phyloP scores from a whole-genome alignment of 768 basidiomycete genomes.

The Psilocybe sp. region DNA sequence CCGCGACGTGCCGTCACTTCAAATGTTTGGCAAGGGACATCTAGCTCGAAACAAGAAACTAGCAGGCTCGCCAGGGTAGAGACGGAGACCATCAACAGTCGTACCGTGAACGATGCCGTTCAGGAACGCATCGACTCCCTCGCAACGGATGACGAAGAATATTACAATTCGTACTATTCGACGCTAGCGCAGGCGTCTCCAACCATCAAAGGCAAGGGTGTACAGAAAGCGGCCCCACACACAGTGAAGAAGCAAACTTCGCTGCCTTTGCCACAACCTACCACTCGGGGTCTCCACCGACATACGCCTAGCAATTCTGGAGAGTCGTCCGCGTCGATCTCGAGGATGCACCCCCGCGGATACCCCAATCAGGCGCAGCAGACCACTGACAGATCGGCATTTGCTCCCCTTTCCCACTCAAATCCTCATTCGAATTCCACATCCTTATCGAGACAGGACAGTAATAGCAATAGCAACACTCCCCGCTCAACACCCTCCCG shows the following conservation, averaged over 20 bases:
- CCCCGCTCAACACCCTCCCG: conserved; percentile 11
- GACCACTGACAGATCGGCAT: background rate
- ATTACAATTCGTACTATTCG: conserved; percentile 51
- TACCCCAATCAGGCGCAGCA: background rate
- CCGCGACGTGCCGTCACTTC: background rate
- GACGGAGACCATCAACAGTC: background rate
- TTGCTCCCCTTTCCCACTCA: no score
- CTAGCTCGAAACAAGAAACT: background rate
- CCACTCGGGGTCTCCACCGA: conserved; percentile 1
- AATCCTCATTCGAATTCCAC: conserved; percentile 7
- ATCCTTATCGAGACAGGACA: background rate
- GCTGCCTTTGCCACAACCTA: no score
- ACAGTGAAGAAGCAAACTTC: background rate
- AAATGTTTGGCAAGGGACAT: no score
- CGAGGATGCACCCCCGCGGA: conserved; percentile 9
- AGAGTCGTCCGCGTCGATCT: conserved; percentile 2
- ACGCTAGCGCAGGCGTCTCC: conserved; percentile 20
- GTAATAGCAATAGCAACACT: background rate
- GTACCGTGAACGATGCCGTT: background rate
- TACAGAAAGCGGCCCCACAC: background rate
- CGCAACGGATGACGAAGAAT: conserved; percentile 38
- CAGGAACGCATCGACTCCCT: conserved; percentile 6
- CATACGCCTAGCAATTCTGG: conserved; percentile 7
- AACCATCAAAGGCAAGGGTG: background rate
- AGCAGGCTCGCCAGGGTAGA: background rate